phyloP scores from a whole-genome alignment of 2,329 filamentous ascomycete species.

The Peltaster fructicola region DNA sequence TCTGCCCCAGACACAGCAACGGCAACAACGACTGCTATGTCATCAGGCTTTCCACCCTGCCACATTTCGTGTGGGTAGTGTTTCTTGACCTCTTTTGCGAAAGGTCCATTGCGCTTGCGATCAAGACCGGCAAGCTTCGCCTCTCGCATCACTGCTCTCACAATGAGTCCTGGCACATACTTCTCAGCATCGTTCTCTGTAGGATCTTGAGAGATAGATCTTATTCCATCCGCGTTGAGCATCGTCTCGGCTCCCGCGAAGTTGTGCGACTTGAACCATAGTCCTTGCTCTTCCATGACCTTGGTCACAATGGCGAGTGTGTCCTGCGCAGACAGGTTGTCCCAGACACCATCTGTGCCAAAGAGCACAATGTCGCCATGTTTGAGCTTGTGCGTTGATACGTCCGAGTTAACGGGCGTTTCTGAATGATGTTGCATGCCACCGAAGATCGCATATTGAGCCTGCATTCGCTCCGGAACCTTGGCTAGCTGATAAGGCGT shows the following conservation, averaged over 20 bases:
- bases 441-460: slow-evolving; percentile 68
- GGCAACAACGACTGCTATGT: slow-evolving; percentile 75
- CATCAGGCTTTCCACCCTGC: slow-evolving; percentile 85
- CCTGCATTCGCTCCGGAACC: slow-evolving; percentile 61
- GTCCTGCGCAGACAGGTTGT: slow-evolving; percentile 86
- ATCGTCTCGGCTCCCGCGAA: slow-evolving; percentile 14
- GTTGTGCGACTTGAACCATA: slow-evolving; percentile 16
- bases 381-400: slow-evolving; percentile 56
- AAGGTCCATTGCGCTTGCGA: slow-evolving; percentile 69
- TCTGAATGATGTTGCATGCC: slow-evolving; percentile 54
- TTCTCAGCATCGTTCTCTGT: slow-evolving; percentile 19
- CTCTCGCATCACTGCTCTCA: slow-evolving; percentile 59
- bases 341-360: slow-evolving; percentile 88
- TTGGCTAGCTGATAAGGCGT: slow-evolving; percentile 89
- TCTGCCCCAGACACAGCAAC: slow-evolving; percentile 39
- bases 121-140: slow-evolving; percentile 77
- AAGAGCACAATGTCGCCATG: slow-evolving; percentile 91
- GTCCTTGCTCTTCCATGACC: slow-evolving; percentile 42
- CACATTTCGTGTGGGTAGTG: slow-evolving; percentile 74
- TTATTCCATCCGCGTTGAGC: slow-evolving; percentile 12
- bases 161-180: slow-evolving; percentile 61
- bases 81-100: slow-evolving; percentile 83
- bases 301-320: slow-evolving; percentile 57
- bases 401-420: slow-evolving; percentile 64
- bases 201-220: slow-evolving; percentile 9